Conservation (phyloP, 106 monocot genomes). For the Hemerocallis citrina region DNA sequence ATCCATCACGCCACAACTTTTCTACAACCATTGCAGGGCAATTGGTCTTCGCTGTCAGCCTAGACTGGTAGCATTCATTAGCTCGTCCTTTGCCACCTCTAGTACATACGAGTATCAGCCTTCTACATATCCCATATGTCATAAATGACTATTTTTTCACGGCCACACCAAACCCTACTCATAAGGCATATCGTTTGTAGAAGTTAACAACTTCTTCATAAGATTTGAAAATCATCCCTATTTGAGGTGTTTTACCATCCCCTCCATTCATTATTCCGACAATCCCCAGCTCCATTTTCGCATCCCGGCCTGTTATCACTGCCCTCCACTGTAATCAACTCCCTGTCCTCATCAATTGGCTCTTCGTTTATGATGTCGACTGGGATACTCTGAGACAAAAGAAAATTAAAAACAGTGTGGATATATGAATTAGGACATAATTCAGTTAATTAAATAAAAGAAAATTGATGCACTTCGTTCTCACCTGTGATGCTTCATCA, state of each 20-base stretch:
- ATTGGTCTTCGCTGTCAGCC: conserved; percentile 47
- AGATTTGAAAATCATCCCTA: conserved; percentile 49
- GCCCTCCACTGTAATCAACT: neutral
- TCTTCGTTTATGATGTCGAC: conserved; percentile 1
- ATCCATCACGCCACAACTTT: conserved; percentile 42
- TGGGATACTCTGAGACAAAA: conserved; percentile 21
- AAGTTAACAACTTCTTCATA: conserved; percentile 50
- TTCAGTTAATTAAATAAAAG: too few species aligned
- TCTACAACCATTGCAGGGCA: conserved; percentile 32
- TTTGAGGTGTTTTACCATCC: conserved; percentile 31
- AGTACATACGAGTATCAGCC: conserved; percentile 38
- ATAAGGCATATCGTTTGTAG: conserved; percentile 45
- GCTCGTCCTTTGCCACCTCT: conserved; percentile 38
- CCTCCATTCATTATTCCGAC: conserved; percentile 1
- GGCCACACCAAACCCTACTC: conserved; percentile 39
- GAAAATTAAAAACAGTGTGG: too few species aligned
- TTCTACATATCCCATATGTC: conserved; percentile 25
- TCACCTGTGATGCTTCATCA: conserved; percentile 13
- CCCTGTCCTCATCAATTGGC: neutral
- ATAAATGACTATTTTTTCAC: conserved; percentile 49
- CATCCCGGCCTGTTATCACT: neutral
- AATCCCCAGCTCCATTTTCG: conserved; percentile 7
- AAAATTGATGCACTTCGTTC: too few species aligned
- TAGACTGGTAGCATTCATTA: conserved; percentile 42
- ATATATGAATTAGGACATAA: too few species aligned